phyloP scores from a whole-genome alignment of 108 stramenopile genomes.

The Nitzschia inconspicua region DNA sequence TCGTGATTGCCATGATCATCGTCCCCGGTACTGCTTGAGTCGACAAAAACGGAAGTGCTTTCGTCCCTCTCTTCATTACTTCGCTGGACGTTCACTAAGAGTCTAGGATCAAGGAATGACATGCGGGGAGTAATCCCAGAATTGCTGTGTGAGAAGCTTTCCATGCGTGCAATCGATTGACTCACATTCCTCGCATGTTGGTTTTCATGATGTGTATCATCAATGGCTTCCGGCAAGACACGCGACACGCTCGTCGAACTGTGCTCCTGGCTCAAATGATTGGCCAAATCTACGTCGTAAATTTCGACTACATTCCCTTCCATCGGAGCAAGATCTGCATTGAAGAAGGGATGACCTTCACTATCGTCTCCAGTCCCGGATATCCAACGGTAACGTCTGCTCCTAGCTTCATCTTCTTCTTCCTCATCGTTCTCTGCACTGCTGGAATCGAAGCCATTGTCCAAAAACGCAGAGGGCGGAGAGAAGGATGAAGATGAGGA shows the following conservation, averaged over 20 bases:
- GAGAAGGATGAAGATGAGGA: conserved; percentile 15
- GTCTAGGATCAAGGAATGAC: conserved; percentile 15
- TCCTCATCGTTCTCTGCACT: background rate
- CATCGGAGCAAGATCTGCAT: too few species aligned
- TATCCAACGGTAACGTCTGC: background rate
- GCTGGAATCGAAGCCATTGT: conserved; percentile 1
- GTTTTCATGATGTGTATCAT: too few species aligned
- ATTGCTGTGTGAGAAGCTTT: background rate
- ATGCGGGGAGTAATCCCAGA: background rate
- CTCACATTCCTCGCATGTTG: too few species aligned
- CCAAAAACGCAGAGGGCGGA: background rate
- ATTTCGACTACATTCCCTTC: too few species aligned
- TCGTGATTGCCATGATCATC: too few species aligned
- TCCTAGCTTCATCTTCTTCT: conserved; percentile 6
- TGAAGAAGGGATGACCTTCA: background rate
- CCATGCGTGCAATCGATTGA: too few species aligned
- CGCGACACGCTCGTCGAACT: too few species aligned
- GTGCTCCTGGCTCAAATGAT: too few species aligned
- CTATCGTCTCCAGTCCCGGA: background rate
- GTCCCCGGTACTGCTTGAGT: background rate
- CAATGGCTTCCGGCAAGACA: too few species aligned
- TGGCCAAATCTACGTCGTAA: too few species aligned
- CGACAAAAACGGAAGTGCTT: too few species aligned
- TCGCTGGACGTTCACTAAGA: conserved; percentile 4
- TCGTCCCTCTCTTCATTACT: background rate